These are phyloP conservation scores for Climacium dendroides DNA, from an alignment of 225 moss, liverwort and hornwort genomes.

Conservation along the genomic window DNA sequence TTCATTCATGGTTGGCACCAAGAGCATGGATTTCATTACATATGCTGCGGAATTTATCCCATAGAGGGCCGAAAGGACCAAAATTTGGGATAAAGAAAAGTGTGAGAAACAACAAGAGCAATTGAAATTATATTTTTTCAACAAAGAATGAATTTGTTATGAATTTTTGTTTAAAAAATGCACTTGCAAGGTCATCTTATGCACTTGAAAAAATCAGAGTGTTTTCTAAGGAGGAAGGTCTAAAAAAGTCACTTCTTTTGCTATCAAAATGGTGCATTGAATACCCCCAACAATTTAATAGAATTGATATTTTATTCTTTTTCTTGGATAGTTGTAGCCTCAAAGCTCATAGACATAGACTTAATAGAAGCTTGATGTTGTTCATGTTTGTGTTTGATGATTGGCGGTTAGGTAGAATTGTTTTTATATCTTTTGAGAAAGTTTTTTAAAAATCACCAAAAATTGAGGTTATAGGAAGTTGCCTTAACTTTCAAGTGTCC, in stretches of 20 bases:
- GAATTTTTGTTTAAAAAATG: too few species aligned
- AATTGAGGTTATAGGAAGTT: too few species aligned
- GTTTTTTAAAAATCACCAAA: too few species aligned
- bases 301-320: background rate
- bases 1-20: background rate
- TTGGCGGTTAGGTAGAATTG: constrained; percentile 42
- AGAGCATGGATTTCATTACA: background rate
- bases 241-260: too few species aligned
- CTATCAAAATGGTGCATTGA: background rate
- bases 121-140: too few species aligned
- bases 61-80: background rate
- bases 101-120: too few species aligned
- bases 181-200: too few species aligned
- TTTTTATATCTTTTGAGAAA: too few species aligned
- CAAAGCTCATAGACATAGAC: background rate
- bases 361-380: background rate
- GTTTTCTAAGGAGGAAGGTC: too few species aligned
- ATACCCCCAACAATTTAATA: background rate
- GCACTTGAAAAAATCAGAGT: too few species aligned
- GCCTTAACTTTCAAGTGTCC: too few species aligned
- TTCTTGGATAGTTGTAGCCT: background rate
- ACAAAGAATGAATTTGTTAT: too few species aligned
- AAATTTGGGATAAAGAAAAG: background rate
- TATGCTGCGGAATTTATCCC: background rate
- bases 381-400: background rate